Percentiles rank a stretch among this genome's conserved stretches.
Evolutionary conservation across 2,329 filamentous ascomycete genomes (phyloP).

Genomic region (Byssothecium circinans): DNA sequence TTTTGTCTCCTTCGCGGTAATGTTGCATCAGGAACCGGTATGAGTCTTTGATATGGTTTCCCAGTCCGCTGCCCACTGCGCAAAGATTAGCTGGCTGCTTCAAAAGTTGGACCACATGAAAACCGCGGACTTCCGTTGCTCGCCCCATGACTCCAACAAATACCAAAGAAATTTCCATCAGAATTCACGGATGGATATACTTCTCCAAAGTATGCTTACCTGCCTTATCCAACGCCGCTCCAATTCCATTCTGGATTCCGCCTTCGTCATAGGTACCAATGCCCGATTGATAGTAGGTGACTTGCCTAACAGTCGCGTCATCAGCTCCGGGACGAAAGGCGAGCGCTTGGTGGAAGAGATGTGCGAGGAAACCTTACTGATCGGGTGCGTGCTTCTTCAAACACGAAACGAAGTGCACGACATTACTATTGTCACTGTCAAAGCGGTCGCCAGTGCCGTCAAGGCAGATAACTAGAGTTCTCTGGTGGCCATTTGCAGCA

Average conservation of each 20-base stretch:
- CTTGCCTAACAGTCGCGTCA: slow-evolving; percentile 19
- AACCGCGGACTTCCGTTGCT: too few species aligned
- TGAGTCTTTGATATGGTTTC: slow-evolving; percentile 45
- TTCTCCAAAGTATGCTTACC: background rate
- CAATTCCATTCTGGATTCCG: slow-evolving; percentile 44
- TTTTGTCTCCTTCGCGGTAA: slow-evolving; percentile 46
- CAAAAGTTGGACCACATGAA: too few species aligned
- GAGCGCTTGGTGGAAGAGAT: too few species aligned
- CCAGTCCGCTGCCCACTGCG: slow-evolving; percentile 46
- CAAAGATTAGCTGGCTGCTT: background rate
- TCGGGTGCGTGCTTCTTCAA: slow-evolving; percentile 47
- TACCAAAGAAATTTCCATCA: too few species aligned
- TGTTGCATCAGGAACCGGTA: slow-evolving; percentile 48
- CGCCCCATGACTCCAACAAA: too few species aligned
- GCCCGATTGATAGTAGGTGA: slow-evolving; percentile 50
- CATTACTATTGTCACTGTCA: slow-evolving; percentile 50
- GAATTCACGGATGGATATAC: too few species aligned
- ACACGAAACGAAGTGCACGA: slow-evolving; percentile 49
- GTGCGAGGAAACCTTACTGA: background rate
- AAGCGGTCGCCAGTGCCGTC: slow-evolving; percentile 52
- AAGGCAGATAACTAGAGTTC: slow-evolving; percentile 46
- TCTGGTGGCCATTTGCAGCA: slow-evolving; percentile 21
- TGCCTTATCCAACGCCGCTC: slow-evolving; percentile 48
- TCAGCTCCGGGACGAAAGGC: background rate
- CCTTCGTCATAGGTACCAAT: slow-evolving; percentile 50